phyloP scores from a whole-genome alignment of 305 asterid species.

The Stenogyne calaminthoides region DNA sequence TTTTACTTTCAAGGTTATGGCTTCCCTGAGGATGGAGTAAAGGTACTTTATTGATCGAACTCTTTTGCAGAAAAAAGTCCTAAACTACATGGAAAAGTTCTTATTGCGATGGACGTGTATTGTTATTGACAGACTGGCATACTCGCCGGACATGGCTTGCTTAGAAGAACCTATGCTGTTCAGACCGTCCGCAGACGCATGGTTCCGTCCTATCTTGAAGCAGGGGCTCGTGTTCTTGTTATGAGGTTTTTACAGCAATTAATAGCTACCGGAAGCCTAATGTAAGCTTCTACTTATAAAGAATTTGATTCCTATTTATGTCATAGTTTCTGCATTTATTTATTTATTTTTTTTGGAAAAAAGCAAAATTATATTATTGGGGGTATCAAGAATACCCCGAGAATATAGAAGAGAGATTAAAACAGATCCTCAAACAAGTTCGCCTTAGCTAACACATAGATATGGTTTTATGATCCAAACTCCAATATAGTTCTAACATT shows the following conservation, averaged over 20 bases:
- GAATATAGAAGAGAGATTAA: too few species aligned
- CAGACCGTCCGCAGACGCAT: conserved; percentile 23
- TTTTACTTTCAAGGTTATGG: conserved; percentile 57
- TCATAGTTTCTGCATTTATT: background rate
- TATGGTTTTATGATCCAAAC: too few species aligned
- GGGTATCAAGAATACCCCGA: too few species aligned
- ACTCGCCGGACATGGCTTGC: conserved; percentile 50
- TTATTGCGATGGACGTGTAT: background rate
- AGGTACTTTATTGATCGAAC: conserved; percentile 42
- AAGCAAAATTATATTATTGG: too few species aligned
- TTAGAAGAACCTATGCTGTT: too few species aligned
- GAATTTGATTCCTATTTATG: background rate
- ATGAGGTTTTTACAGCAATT: conserved; percentile 59
- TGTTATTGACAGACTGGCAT: conserved; percentile 65
- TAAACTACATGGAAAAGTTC: too few species aligned
- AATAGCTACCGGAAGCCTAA: conserved; percentile 60
- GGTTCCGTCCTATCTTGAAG: conserved; percentile 75
- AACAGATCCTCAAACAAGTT: too few species aligned
- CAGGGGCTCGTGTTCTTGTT: conserved; percentile 75
- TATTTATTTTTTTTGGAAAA: too few species aligned
- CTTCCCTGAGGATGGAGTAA: conserved; percentile 80
- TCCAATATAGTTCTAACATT: too few species aligned
- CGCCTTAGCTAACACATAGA: too few species aligned
- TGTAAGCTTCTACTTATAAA: conserved; percentile 53
- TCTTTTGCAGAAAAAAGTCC: too few species aligned